These are phyloP conservation scores for Claviceps citrina DNA, from an alignment of 2,329 filamentous ascomycete genomes.

Conservation along the genomic window DNA sequence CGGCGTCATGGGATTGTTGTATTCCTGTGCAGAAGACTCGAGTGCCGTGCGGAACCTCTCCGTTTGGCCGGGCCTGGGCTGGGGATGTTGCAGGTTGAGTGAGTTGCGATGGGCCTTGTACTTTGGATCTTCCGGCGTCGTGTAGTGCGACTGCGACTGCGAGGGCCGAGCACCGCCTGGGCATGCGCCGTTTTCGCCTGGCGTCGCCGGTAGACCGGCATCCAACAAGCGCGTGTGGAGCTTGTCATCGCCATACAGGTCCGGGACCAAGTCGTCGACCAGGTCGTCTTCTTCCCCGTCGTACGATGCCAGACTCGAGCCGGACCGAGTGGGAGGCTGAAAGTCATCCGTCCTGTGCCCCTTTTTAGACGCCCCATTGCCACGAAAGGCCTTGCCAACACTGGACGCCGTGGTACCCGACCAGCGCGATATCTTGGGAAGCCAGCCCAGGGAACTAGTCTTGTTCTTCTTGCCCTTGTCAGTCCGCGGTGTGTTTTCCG, in stretches of 20 bases:
- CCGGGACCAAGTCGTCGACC: constrained; percentile 32
- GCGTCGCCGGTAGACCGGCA: constrained; percentile 24
- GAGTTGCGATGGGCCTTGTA: constrained; percentile 73
- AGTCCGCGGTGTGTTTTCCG: constrained; percentile 60
- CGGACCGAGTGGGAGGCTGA: constrained; percentile 53
- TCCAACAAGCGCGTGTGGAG: constrained; percentile 42
- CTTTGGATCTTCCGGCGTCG: constrained; percentile 53
- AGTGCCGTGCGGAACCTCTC: constrained; percentile 59
- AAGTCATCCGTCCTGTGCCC: constrained; percentile 46
- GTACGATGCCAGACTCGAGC: constrained; percentile 56
- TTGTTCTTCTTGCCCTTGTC: constrained; percentile 80
- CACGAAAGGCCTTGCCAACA: constrained; percentile 60
- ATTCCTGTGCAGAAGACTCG: constrained; percentile 58
- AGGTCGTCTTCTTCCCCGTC: constrained; percentile 36
- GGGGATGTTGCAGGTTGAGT: constrained; percentile 63
- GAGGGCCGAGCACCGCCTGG: no score
- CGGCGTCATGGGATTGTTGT: constrained; percentile 44
- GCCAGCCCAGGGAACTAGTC: constrained; percentile 62
- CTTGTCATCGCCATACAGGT: constrained; percentile 45
- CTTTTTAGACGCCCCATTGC: constrained; percentile 42
- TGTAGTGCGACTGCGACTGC: constrained; percentile 36
- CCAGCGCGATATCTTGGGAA: constrained; percentile 93
- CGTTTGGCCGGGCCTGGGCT: constrained; percentile 58
- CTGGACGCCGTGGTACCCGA: constrained; percentile 91
- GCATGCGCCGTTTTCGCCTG: constrained; percentile 7